Evolutionary conservation across 2,329 filamentous ascomycete genomes (phyloP), one percentile per base, ranked within the genome.

Genomic region (Pseudogymnoascus sp.): DNA sequence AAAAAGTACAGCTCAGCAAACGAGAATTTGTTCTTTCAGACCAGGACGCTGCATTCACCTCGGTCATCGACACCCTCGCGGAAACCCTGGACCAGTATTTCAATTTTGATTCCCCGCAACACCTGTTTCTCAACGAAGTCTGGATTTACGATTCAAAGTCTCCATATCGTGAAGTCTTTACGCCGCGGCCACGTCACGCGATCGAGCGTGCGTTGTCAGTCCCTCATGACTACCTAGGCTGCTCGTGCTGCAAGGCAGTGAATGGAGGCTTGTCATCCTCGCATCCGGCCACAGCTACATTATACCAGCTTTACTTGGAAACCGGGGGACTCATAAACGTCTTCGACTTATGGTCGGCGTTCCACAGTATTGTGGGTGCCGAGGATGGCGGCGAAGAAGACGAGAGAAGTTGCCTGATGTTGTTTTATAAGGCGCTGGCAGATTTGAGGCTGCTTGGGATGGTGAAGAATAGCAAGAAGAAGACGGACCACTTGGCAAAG

Each of bases 401-500:
- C 12, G 82, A 86, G 71, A 77, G 82, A 65, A 79, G 78, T 54
- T 81, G 79, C 6, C 79, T 91, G 74, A 85, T 91, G 41, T 76
- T 89, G 75, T 99, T 97, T 74, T 97, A 97, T 73, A 82, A 86
- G 63, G 89, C 84, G 4, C 74, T 97, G 64, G 90, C 93, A 0
- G 94, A 99, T 73, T 74, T 99, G 71, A 88, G 87, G 72, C 83
- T 87, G 60, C 79, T 99, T 69, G 94, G 94, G 6, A 88, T 97
- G 74, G 81, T 97, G 64, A 97, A 94, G 77, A 81, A 82, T 64
- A 97, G 88, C 70, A 89, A 88, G 75, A 96, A 92, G 79, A 96
- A 96, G 79, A 84, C 86, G 22, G 94, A 97, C 72, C 93, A 97
- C 74, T 78, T 97, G 67, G 87, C 90, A 38, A 97, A 97, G 77